Conservation (phyloP, 2,329 filamentous ascomycete genomes). For the Alternaria incomplexa region DNA sequence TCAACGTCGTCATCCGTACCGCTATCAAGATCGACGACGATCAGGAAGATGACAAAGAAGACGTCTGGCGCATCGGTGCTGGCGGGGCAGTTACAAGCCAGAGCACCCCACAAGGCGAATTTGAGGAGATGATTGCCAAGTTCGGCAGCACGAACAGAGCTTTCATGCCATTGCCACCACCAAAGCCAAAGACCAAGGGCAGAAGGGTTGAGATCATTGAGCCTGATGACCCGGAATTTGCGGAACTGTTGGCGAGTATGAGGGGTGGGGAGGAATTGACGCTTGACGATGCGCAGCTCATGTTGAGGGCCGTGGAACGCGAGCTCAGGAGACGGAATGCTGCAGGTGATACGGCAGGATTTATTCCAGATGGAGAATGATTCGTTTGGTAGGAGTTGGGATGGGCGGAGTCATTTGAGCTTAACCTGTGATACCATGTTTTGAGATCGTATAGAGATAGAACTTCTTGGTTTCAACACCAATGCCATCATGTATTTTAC, state of each 20-base stretch:
- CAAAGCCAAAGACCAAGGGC: constrained; percentile 12
- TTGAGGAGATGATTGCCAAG: constrained; percentile 78
- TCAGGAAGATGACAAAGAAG: constrained; percentile 38
- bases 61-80: constrained; percentile 83
- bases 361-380: constrained; percentile 9
- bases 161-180: constrained; percentile 29
- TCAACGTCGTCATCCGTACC: constrained; percentile 88
- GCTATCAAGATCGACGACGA: constrained; percentile 62
- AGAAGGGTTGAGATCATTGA: constrained; percentile 25
- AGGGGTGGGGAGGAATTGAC: constrained; percentile 21
- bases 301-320: constrained; percentile 22
- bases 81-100: constrained; percentile 89
- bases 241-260: constrained; percentile 23
- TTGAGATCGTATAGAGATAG: constrained; percentile 19
- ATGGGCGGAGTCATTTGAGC: constrained; percentile 4
- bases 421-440: constrained; percentile 24
- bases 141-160: constrained; percentile 43
- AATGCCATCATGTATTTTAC: background rate
- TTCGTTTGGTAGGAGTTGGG: background rate
- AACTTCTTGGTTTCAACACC: constrained; percentile 27
- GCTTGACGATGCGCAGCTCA: constrained; percentile 25
- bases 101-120: constrained; percentile 80
- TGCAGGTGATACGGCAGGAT: constrained; percentile 1
- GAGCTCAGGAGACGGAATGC: constrained; percentile 17
- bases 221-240: constrained; percentile 26